Evolutionary conservation across 2,329 filamentous ascomycete species (phyloP).

Genomic region (Botrytis medusae): DNA sequence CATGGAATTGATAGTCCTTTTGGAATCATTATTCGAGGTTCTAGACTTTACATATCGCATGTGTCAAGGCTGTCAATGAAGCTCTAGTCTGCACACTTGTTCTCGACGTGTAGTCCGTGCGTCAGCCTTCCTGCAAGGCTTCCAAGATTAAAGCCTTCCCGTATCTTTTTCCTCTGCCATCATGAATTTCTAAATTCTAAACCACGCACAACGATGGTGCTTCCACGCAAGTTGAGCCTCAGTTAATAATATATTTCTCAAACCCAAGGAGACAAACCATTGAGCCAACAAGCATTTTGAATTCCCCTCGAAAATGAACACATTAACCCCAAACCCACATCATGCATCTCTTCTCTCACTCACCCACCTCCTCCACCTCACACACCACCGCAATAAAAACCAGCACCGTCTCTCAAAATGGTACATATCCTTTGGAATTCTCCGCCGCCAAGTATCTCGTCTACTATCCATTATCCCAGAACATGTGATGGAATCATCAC

Average conservation of each 20-base stretch:
- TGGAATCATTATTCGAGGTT: conserved; percentile 3
- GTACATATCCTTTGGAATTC: conserved; percentile 72
- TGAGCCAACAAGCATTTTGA: background rate
- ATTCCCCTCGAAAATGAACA: background rate
- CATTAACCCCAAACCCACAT: background rate
- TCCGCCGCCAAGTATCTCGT: conserved; percentile 64
- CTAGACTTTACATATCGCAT: background rate
- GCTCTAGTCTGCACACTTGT: conserved; percentile 13
- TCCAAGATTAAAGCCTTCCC: background rate
- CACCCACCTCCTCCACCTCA: conserved; percentile 62
- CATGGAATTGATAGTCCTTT: no score
- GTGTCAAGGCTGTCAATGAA: conserved; percentile 5
- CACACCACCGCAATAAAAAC: conserved; percentile 85
- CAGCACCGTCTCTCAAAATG: conserved; percentile 81
- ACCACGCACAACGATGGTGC: background rate
- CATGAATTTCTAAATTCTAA: background rate
- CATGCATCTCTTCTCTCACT: conserved; percentile 37
- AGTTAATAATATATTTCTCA: background rate
- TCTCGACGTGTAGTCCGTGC: conserved; percentile 6
- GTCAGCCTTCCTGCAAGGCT: conserved; percentile 14
- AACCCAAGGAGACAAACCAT: background rate
- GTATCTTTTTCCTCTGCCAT: background rate
- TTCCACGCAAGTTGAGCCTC: background rate
- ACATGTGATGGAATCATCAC: conserved; percentile 17
- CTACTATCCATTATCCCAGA: conserved; percentile 44